Evolutionary conservation across 106 monocot species (phyloP), one percentile per base, ranked within the genome.

Genomic region (Apostasia ramifera): DNA sequence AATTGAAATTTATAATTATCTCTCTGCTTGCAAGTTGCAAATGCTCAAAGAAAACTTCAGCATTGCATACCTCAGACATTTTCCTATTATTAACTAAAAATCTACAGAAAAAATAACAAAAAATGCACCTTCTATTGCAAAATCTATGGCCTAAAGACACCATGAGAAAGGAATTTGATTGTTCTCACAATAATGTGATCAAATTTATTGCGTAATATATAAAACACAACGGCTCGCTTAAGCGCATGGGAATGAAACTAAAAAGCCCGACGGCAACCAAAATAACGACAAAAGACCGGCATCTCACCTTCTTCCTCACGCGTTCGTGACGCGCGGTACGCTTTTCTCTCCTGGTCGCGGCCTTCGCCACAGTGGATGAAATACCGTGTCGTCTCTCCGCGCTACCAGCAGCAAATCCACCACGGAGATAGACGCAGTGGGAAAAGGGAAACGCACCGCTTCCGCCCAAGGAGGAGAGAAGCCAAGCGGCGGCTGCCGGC

Each of bases 301-400:
- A 71, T 40, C 2, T 51, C 51, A 97, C 95, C 92, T 92, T 97
- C 81, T 97, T 97, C 43, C 95, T 77, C 79, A 97, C 53, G 76
- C 95, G 86, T 49, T 75, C 57, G 59, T 92, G 95, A 26, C 95
- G 84, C 8, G 80, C 82, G 47, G 66, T 49, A 45, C 86, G 86
- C 67, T 80, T 83, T 57, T 82, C 86, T 54, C 82, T 76, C 53
- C 86, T 73, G 58, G 91, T 95, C 56, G 57, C 58, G 47, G 76
- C 81, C 67, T 81, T 92, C 66, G 89, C 92, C 59, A 78, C 78
- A 49, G 85, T 61, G 55, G 57, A 45, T 40, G 65, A 37, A 26
- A 65, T 47, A 5, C n/a, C 8, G 15, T 5, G 9, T 48, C 47
- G 37, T 49, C 47, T 47, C 47, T 47, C 26, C 15, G 65, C 0